Percentiles rank a stretch among this genome's conserved stretches.
Conservation (phyloP, 83 land plant genomes). For the Diphasiastrum complanatum region DNA sequence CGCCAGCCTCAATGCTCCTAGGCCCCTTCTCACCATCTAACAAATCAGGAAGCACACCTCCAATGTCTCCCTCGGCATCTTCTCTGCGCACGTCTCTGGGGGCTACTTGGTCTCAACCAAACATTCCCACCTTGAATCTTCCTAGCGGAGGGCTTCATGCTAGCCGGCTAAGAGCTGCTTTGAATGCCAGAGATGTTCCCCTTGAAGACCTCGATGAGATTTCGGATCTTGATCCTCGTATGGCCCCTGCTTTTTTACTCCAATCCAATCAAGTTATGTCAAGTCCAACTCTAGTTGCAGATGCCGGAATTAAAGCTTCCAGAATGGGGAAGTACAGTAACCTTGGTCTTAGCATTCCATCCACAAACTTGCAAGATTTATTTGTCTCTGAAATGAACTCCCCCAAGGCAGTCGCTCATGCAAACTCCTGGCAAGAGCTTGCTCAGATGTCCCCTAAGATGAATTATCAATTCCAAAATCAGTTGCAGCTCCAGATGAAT, state of each 20-base stretch:
- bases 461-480: constrained; percentile 5
- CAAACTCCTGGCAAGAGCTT: no score
- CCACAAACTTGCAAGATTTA: constrained; percentile 5
- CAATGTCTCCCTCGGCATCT: constrained; percentile 18
- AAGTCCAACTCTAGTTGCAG: background rate
- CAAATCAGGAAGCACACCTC: constrained; percentile 16
- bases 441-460: background rate
- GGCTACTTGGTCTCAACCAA: constrained; percentile 38
- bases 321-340: constrained; percentile 3
- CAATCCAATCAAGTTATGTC: constrained; percentile 5
- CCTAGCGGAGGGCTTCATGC: constrained; percentile 29
- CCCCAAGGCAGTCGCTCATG: background rate
- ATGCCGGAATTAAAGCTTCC: background rate
- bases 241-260: background rate
- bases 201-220: constrained; percentile 27
- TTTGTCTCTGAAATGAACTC: constrained; percentile 2
- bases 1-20: constrained; percentile 3
- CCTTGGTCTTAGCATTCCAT: constrained; percentile 5
- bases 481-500: constrained; percentile 5
- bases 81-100: constrained; percentile 18
- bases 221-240: background rate
- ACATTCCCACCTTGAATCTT: constrained; percentile 41
- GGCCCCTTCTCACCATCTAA: constrained; percentile 16
- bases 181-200: constrained; percentile 52
- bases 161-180: constrained; percentile 50